phyloP scores from a whole-genome alignment of 2,329 filamentous ascomycete genomes.

The Penicillium oxalicum region DNA sequence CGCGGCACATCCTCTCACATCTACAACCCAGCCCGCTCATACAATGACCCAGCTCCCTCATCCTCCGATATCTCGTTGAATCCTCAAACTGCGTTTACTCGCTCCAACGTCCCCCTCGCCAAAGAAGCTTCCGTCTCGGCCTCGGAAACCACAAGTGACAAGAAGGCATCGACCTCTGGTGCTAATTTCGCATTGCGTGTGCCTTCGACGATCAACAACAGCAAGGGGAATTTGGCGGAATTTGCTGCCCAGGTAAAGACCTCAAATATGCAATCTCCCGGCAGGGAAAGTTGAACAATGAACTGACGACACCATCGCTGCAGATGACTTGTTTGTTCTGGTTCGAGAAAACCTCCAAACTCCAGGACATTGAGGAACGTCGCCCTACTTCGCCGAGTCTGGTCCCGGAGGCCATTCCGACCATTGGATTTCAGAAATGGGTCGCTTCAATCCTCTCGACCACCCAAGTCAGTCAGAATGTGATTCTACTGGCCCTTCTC shows the following conservation, averaged over 20 bases:
- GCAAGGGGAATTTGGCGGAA: conserved; percentile 70
- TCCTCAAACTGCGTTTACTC: conserved; percentile 10
- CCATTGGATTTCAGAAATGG: conserved; percentile 84
- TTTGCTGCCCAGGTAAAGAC: conserved; percentile 69
- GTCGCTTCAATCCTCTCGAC: conserved; percentile 84
- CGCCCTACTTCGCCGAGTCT: conserved; percentile 49
- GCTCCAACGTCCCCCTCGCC: conserved; percentile 16
- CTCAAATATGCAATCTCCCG: background rate
- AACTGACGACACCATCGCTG: background rate
- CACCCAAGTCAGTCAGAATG: conserved; percentile 93
- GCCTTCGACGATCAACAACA: conserved; percentile 67
- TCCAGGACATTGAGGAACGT: conserved; percentile 65
- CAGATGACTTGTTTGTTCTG: conserved; percentile 95
- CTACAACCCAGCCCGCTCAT: conserved; percentile 20
- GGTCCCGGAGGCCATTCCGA: conserved; percentile 66
- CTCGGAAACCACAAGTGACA: conserved; percentile 18
- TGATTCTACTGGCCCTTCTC: conserved; percentile 79
- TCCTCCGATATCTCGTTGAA: conserved; percentile 21
- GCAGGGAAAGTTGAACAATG: background rate
- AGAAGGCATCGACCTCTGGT: conserved; percentile 28
- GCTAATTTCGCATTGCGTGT: conserved; percentile 58
- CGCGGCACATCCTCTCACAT: conserved; percentile 23
- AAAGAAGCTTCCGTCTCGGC: conserved; percentile 15
- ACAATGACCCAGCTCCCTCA: conserved; percentile 18
- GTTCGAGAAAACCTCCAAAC: conserved; percentile 82